Base-by-base conservation (phyloP, 1,284 basidiomycete genomes). In the Moesziomyces parantarcticus region DNA sequence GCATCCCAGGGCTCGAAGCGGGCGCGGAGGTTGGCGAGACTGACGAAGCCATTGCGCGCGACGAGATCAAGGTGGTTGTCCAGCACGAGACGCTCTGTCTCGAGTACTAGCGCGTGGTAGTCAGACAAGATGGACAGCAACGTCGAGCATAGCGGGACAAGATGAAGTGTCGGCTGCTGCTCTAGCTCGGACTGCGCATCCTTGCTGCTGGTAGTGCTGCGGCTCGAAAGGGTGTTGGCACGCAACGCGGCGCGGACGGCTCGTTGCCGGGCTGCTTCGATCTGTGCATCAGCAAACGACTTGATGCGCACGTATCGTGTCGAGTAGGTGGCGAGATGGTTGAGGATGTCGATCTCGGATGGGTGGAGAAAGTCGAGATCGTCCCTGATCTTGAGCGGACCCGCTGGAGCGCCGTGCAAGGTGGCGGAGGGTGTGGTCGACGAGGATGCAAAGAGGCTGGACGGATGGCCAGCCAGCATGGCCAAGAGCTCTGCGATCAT, bases 401-500 rank as follows among this genome's bases (percentile, higher is more conserved):
- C 36, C 8, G 46, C 29, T 22, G 45, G 3, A 20, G 43, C 22
- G 41, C 22, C 45, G 16, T 23, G 23, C 32, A 18, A 14, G 18
- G 20, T 34, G 43, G 18, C 23, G 23, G 29, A 25, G 43, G 22
- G 34, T n/a, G 58, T 16, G 8, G 29, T 42, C 1, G 58, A 69
- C 5, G 70, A 70, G 5, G 71, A 76, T 11, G 72, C 63, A 34
- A 76, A 76, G 2, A 76, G 58, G 39, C 62, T 70, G n/a, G 70
- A 74, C 0, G 66, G 66, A 39, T 76, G 74, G 9, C 74, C 74
- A n/a, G 59, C 62, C 44, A 76, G 55, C 50, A 68, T 63, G 3
- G 70, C 66, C 26, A 76, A 63, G 46, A 76, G 58, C 48, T 76
- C 74, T 2, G 69, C 70, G 16, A 76, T 63, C 72, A 75, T 75